Base-by-base conservation (phyloP, 345 rosid species). In the Clarkia xantiana region DNA sequence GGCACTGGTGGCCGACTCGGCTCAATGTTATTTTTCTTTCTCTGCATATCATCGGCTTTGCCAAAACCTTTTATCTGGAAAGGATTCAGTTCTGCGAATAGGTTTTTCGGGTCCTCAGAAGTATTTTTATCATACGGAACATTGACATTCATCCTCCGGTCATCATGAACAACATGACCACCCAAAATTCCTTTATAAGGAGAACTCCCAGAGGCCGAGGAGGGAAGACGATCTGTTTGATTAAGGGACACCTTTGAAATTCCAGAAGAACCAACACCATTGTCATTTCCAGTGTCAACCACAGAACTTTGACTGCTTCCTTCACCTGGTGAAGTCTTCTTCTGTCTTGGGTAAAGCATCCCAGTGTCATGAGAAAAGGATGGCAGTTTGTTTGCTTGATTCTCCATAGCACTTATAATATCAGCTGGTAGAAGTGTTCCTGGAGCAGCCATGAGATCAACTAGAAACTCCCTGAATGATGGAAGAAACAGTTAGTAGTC, bases 391-490 rank as follows among this genome's bases (percentile, higher is more conserved):
- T 61, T 64, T 41, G 84, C 57, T 62, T 62, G 72, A 49, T 62
- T 65, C 34, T 84, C 88, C 66, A 62, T 84, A 59, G 67, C 63
- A 70, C 74, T 77, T 7, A 74, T 67, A 70, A 79, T 52, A 66
- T 93, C 99, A 72, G 94, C 91, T 47, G 99, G 99, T 71, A 93
- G 80, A 62, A 93, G 91, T 18, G 95, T 87, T 67, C 99, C 99
- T 25, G 99, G 94, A 68, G 84, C 99, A 59, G 95, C 94, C 99
- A 93, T 93, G 67, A 93, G 95, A 79, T 93, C 99, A 59, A 93
- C 94, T 78, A 93, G 76, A 84, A 75, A 84, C 74, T 93, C 99
- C 76, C 99, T 93, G 82, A 58, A 75, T 48, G 45, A 51, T 66
- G 47, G 58, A 63, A 57, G 39, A 57, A 38, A 58, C 10, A 40